Base-by-base conservation (phyloP, 2,329 filamentous ascomycete species). In the Pseudogymnoascus sp. region DNA sequence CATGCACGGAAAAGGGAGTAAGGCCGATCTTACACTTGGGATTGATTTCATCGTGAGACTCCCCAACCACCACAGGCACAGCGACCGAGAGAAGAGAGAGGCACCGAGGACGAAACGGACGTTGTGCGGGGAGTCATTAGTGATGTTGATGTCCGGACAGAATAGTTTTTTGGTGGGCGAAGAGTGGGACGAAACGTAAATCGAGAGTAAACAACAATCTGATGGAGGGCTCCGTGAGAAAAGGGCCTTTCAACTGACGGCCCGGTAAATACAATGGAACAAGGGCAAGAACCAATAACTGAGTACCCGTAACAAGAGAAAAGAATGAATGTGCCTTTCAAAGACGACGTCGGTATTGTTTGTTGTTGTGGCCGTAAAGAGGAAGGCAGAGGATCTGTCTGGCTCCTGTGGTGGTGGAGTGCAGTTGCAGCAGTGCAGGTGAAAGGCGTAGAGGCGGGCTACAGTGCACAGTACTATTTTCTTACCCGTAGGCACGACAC, bases 31-130 rank as follows among this genome's bases (percentile, higher is more conserved):
- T 61, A 65, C 63, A 60, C 59, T 65, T 35, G 63, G 62, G 25
- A 65, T 60, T 35, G 63, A 61, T 60, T 65, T 63, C 63, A 65
- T 65, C 25, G 41, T 64, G 49, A 25, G 18, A 62, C 33, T 33
- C 35, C 40, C 35, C 55, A 45, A 41, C 35, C 62, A 38, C 60
- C 62, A 33, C 60, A 37, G 37, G 45, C 59, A 55, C 43, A 45
- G 59, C 41, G 41, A 37, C 60, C 60, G 18, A 58, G 43, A 33
- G 60, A 38, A 62, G 52, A 59, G 59, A 59, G 60, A 63, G 59
- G 52, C 18, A 61, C 61, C 55, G 40, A 45, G 58, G 58, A 41
- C 58, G 38, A 60, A 41, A 60, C 35, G 35, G 58, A 40, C 58
- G 58, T 60, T 60, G 58, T 40, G 58, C 58, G 58, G 58, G 23